Base-by-base conservation (phyloP, 2,329 filamentous ascomycete genomes). In the Colletotrichum zoysiae region DNA sequence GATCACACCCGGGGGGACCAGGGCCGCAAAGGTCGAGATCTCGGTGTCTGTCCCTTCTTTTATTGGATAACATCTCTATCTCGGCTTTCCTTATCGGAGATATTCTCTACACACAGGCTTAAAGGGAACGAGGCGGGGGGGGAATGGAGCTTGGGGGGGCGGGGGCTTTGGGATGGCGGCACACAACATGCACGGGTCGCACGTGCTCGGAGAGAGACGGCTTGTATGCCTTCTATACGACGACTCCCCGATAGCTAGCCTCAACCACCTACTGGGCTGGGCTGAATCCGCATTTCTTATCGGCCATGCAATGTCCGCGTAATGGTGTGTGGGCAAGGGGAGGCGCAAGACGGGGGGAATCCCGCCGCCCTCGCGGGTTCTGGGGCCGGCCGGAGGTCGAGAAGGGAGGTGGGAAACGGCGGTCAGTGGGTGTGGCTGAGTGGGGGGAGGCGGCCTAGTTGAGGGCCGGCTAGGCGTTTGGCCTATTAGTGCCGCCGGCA, bases 361-460 rank as follows among this genome's bases (percentile, higher is more conserved):
- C 18, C 46, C 46, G 46, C 33, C 60, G 46, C 33, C 60, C 30
- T 30, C 16, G 23, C 64, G 64, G 64, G 64, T 61, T 51, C 35
- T 66, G 55, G 64, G 64, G 44, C 64, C 55, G 30, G 58, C 44
- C 20, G 44, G 58, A 48, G 30, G 26, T 30, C 46, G 42, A 30
- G 42, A 7, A 7, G 20, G 20, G n/a, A 33, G 26, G 38, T 60
- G 53, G 23, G 64, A 66, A 60, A 66, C 64, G 64, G 64, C 64
- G 64, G 64, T 66, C 64, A 60, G 64, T 14, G 42, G 35, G 42
- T 66, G 64, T 66, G 64, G 64, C 42, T 57, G 64, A 18, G 40
- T 18, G 42, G 53, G 59, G 50, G 14, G 20, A n/a, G n/a, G 3
- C 33, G 48, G 48, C 8, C 8, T 8, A 23, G 30, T 63, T 53